Evolutionary conservation across 2,329 filamentous ascomycete genomes (phyloP).

Genomic region (Aspergillus ibericus): DNA sequence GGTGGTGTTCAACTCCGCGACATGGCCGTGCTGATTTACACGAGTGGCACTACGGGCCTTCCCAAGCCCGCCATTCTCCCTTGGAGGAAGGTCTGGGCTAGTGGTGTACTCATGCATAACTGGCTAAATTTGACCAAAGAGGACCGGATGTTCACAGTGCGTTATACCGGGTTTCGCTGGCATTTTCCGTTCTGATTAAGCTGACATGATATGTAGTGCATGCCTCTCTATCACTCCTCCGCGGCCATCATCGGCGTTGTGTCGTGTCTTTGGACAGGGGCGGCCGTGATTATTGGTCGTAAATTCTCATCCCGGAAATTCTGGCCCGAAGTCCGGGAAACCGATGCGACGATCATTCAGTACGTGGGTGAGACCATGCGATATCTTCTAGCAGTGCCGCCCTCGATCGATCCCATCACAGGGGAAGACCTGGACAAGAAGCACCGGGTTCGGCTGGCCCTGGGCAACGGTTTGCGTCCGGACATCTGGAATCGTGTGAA

Average conservation of each 20-base stretch:
- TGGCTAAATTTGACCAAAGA: slow-evolving; percentile 60
- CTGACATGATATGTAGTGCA: slow-evolving; percentile 55
- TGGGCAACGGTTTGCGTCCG: slow-evolving; percentile 81
- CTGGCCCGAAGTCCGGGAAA: slow-evolving; percentile 72
- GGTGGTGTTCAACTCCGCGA: slow-evolving; percentile 53
- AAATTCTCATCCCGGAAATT: slow-evolving; percentile 77
- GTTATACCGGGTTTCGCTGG: slow-evolving; percentile 13
- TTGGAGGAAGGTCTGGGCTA: slow-evolving; percentile 65
- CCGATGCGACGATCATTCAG: slow-evolving; percentile 73
- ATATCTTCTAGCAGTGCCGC: slow-evolving; percentile 69
- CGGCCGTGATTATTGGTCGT: slow-evolving; percentile 69
- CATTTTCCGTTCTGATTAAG: background rate
- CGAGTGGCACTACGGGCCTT: slow-evolving; percentile 80
- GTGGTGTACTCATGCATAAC: slow-evolving; percentile 52
- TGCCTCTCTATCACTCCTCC: slow-evolving; percentile 87
- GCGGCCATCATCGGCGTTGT: slow-evolving; percentile 69
- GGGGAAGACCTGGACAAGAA: slow-evolving; percentile 69
- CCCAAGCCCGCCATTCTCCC: slow-evolving; percentile 76
- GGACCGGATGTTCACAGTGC: slow-evolving; percentile 75
- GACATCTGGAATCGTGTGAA: slow-evolving; percentile 86
- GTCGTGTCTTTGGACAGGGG: slow-evolving; percentile 59
- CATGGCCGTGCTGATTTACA: slow-evolving; percentile 77
- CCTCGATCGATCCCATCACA: slow-evolving; percentile 62
- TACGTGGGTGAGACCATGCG: slow-evolving; percentile 88
- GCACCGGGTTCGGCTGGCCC: slow-evolving; percentile 71